phyloP scores from a whole-genome alignment of 1,284 basidiomycete species.

The Inonotus hispidus region DNA sequence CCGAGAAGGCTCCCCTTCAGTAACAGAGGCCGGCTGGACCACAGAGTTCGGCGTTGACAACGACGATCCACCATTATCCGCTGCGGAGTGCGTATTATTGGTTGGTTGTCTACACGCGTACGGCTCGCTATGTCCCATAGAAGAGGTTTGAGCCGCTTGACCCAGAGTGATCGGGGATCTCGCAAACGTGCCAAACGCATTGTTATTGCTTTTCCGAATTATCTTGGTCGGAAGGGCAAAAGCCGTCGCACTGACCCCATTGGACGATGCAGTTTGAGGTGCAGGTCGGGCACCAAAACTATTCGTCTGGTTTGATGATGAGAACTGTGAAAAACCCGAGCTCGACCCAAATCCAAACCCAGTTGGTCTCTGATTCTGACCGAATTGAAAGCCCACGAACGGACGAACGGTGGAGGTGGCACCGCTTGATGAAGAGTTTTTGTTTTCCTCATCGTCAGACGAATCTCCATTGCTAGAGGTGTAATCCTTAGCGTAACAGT shows the following conservation, averaged over 20 bases:
- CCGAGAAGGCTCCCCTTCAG: too few species aligned
- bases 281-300: neutral
- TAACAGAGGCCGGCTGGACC: too few species aligned
- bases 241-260: neutral
- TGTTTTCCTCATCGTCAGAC: neutral
- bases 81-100: too few species aligned
- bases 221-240: neutral
- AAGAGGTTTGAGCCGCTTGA: neutral
- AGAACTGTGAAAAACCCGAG: neutral
- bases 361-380: neutral
- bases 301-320: neutral
- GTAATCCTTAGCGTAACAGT: neutral
- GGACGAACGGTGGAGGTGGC: neutral
- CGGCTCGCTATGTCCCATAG: too few species aligned
- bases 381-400: neutral
- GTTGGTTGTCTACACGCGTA: too few species aligned
- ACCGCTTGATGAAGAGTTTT: neutral
- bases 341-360: neutral
- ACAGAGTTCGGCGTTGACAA: too few species aligned
- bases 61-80: too few species aligned
- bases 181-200: neutral
- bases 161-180: neutral
- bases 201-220: too few species aligned
- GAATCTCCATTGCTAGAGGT: neutral
- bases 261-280: neutral